Base-by-base conservation (phyloP, 148 eudicot genomes). In the Chenopodium album region DNA sequence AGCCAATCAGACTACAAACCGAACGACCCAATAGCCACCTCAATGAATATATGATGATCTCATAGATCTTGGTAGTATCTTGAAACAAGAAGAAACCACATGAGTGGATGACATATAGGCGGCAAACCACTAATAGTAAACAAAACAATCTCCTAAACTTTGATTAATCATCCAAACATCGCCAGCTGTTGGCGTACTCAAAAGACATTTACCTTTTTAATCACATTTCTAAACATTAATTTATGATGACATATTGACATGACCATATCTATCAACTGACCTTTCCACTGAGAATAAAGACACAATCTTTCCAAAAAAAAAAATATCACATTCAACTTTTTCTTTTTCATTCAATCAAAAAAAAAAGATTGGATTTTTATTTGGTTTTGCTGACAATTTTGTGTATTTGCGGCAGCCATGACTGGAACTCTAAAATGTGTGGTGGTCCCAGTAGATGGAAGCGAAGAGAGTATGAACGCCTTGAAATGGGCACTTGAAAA, bases 401-500 rank as follows among this genome's bases (percentile, higher is more conserved):
- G 20, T 3, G 56, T 12, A 10, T 0, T 10, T 10, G 12, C 20
- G 17, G 3, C 65, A 32, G 59, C 79, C 47, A 88, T 84, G 87
- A n/a, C 81, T 2, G 89, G 86, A 22, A 65, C 80, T 1, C 73
- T 90, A 3, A 82, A 83, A 2, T 87, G 88, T 75, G 98, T 91
- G 72, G 78, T 94, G 78, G 94, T 92, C 44, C 85, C 98, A 69
- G 98, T 92, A 6, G 98, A 94, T 60, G 94, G 98, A n/a, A 92
- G 98, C 76, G 93, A 94, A 52, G 93, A 90, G 82, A 92, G 98
- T 83, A 94, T 92, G 94, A 85, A 89, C 88, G 94, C 92, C 37
- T 77, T 94, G 31, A 87, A 81, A 9, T 94, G 98, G 98, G 92
- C 98, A 37, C 84, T 91, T 16, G 85, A 87, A 9, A 94, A 94